A percentile compares a stretch with the other conserved stretches of the same genome.
Conservation (phyloP, 2,329 filamentous ascomycete genomes). For the Blumeria hordei region DNA sequence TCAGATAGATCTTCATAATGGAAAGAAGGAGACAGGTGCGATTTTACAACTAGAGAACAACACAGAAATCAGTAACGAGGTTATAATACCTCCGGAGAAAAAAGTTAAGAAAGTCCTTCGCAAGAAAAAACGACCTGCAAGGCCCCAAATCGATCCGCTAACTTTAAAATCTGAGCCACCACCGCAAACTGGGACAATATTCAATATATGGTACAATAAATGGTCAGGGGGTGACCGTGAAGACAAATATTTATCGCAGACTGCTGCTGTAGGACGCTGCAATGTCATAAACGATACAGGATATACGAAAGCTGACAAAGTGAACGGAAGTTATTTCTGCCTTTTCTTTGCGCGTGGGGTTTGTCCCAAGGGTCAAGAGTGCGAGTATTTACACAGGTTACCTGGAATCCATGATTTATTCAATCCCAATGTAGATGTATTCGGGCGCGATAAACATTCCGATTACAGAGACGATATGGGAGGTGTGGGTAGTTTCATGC, state of each 20-base stretch:
- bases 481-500: conserved; percentile 79
- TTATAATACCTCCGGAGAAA: conserved; percentile 8
- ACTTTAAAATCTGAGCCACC: conserved; percentile 65
- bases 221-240: conserved; percentile 91
- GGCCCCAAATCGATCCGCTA: conserved; percentile 71
- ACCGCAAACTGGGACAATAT: conserved; percentile 80
- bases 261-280: conserved; percentile 62
- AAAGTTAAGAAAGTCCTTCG: conserved; percentile 83
- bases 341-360: conserved; percentile 68
- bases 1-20: too few species aligned
- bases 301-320: conserved; percentile 53
- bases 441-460: conserved; percentile 74
- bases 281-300: conserved; percentile 60
- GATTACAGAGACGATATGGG: conserved; percentile 97
- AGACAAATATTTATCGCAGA: conserved; percentile 69
- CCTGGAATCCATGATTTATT: conserved; percentile 74
- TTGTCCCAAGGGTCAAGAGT: conserved; percentile 73
- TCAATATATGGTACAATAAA: conserved; percentile 99
- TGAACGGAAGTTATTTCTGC: conserved; percentile 72
- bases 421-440: conserved; percentile 86
- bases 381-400: conserved; percentile 77
- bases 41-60: too few species aligned
- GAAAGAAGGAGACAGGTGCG: too few species aligned
- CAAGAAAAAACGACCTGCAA: conserved; percentile 71
- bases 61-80: too few species aligned